These are phyloP conservation scores for Elongisporangium senticosum DNA, from an alignment of 352 stramenopile species.

Conservation along the genomic window DNA sequence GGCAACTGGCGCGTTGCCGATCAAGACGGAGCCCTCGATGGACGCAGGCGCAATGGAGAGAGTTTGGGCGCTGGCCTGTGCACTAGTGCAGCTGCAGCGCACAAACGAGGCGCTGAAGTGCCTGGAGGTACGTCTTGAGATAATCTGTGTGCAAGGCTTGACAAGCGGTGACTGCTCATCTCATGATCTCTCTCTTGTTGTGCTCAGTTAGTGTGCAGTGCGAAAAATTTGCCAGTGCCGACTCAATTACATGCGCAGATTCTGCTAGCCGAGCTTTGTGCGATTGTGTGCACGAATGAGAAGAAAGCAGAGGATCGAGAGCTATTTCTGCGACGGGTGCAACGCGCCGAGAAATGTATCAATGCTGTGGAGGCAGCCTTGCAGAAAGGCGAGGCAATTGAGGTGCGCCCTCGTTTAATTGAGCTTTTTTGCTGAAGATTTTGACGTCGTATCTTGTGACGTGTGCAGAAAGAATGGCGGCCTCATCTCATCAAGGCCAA, in stretches of 20 bases:
- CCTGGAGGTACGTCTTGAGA: conserved; percentile 34
- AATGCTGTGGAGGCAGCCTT: conserved; percentile 16
- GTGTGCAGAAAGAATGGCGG: conserved; percentile 27
- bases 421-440: not conserved
- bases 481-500: conserved; percentile 49
- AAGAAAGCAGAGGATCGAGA: conserved; percentile 37
- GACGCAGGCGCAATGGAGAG: conserved; percentile 28
- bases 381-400: conserved; percentile 13
- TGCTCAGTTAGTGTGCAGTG: not conserved
- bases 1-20: not conserved
- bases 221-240: conserved; percentile 1
- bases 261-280: conserved; percentile 55
- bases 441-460: conserved; percentile 4
- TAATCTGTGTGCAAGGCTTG: not conserved
- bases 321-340: conserved; percentile 45
- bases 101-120: conserved; percentile 30
- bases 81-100: conserved; percentile 36
- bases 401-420: not conserved
- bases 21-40: conserved; percentile 2
- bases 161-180: not conserved
- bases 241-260: conserved; percentile 30
- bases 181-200: not conserved
- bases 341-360: conserved; percentile 41
- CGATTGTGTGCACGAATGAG: conserved; percentile 30
- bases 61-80: conserved; percentile 57